Base-by-base conservation (phyloP, 2,329 filamentous ascomycete genomes). In the Colletotrichum graminicola region DNA sequence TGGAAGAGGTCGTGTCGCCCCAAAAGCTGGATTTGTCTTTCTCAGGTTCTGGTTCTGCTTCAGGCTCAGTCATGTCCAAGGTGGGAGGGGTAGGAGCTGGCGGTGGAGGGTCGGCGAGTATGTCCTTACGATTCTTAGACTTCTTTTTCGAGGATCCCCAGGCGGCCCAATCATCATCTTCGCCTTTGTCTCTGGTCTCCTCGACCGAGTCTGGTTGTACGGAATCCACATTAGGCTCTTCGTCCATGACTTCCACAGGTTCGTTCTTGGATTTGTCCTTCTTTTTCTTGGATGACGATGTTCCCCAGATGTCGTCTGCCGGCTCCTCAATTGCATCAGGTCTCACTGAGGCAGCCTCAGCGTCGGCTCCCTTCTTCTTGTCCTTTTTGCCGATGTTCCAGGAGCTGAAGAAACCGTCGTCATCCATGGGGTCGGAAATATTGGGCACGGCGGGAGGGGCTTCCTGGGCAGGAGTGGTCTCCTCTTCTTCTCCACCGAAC, bases 351-450 rank as follows among this genome's bases (percentile, higher is more conserved):
- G 56, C 41, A 2, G 34, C 36, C 26, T 74, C 73, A 11, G 26
- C 45, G 49, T 70, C 70, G 29, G 41, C 23, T 1, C 45, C 61
- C 32, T 74, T 75, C 45, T 80, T 79, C 75, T 82, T 82, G 67
- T 82, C 77, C 73, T 88, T 89, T 76, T 88, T 88, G 14, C 83
- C 81, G 62, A 85, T 88, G 41, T 85, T 86, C 83, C 88, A 90
- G 59, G 86, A 85, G 71, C 82, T 85, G 77, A 88, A 89, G 74
- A 88, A 88, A 68, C 87, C 87, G 65, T 88, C 86, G 52, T 83
- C 82, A 18, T 77, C 80, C 45, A 80, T 76, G 61, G 80, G 74
- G 59, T 79, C 78, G 18, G 77, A 75, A 72, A 79, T 69, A 49
- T 78, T 79, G 14, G 79, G 77, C 14, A 67, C 79, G 52, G 75